Conservation (phyloP, 805 yeast genomes). For the Ogataea paradorogensis region DNA sequence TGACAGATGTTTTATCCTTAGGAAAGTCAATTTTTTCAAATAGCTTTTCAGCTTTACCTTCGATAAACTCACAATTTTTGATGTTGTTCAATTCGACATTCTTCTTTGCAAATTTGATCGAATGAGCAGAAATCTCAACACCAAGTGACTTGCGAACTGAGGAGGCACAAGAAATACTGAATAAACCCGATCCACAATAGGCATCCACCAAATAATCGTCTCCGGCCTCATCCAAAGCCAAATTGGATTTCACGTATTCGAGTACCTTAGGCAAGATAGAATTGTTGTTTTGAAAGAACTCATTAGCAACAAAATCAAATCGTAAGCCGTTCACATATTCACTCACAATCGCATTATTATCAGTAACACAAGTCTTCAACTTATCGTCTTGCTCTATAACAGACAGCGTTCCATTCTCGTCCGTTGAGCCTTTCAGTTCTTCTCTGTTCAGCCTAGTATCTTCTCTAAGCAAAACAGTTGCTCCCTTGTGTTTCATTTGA, state of each 20-base stretch:
- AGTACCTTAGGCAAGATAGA: conserved; percentile 85
- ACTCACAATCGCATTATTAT: conserved; percentile 72
- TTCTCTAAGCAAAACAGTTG: conserved; percentile 83
- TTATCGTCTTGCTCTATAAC: conserved; percentile 33
- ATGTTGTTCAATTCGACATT: conserved; percentile 78
- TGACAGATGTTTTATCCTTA: conserved; percentile 74
- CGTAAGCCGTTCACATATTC: conserved; percentile 73
- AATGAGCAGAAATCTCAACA: conserved; percentile 89
- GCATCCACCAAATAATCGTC: conserved; percentile 34
- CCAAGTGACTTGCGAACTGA: conserved; percentile 87
- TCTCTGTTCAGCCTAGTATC: conserved; percentile 47
- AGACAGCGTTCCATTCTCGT: conserved; percentile 38
- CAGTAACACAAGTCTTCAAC: conserved; percentile 72
- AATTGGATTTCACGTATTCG: conserved; percentile 70
- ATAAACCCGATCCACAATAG: conserved; percentile 54
- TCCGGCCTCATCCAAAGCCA: conserved; percentile 42
- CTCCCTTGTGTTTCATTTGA: conserved; percentile 58
- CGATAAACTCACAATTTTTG: conserved; percentile 76
- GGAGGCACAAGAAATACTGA: conserved; percentile 79
- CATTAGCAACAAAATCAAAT: conserved; percentile 90
- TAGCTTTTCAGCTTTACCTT: conserved; percentile 89
- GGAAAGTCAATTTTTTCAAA: conserved; percentile 80
- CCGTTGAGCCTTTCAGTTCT: conserved; percentile 45
- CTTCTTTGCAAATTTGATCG: conserved; percentile 79
- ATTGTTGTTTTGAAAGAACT: conserved; percentile 94